Percentiles rank a stretch among this genome's conserved stretches.
Evolutionary conservation across 139 green algal species (phyloP).

Genomic region (Penium margaritaceum): DNA sequence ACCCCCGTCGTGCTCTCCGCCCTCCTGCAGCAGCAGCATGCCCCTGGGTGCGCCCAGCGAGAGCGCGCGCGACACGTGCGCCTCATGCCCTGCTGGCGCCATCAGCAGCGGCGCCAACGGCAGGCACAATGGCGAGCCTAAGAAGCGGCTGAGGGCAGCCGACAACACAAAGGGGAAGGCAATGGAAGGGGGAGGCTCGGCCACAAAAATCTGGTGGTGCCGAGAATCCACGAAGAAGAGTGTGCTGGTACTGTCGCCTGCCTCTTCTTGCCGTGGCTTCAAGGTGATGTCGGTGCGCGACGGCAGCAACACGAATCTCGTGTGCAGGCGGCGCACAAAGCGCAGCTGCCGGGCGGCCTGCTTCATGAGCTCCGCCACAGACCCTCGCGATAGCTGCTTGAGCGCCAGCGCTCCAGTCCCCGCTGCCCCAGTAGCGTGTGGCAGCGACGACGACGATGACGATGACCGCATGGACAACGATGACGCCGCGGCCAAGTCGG

Average conservation of each 20-base stretch:
- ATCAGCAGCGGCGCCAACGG: constrained; percentile 57
- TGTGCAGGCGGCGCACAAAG: constrained; percentile 18
- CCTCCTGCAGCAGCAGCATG: too few species aligned
- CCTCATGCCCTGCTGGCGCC: too few species aligned
- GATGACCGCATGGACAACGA: too few species aligned
- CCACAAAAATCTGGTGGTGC: constrained; percentile 39
- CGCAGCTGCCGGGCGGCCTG: constrained; percentile 6
- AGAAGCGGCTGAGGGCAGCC: constrained; percentile 46
- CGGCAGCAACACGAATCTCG: constrained; percentile 33
- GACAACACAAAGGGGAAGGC: constrained; percentile 47
- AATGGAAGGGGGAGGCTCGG: constrained; percentile 41
- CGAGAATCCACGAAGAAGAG: constrained; percentile 12
- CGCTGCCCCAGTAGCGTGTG: too few species aligned
- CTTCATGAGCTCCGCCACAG: background rate
- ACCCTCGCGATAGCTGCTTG: background rate
- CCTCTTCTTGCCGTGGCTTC: background rate
- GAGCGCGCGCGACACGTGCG: too few species aligned
- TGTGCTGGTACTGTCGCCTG: background rate
- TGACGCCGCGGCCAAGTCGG: too few species aligned
- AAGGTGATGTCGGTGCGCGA: background rate
- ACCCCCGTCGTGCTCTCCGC: too few species aligned
- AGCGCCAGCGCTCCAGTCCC: constrained; percentile 1
- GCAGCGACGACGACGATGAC: too few species aligned
- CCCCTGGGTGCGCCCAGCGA: too few species aligned
- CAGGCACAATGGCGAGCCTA: constrained; percentile 53